A percentile compares a stretch with the other conserved stretches of the same genome.
phyloP scores from a whole-genome alignment of 2,329 filamentous ascomycete species.

The Macrophomina phaseolina region DNA sequence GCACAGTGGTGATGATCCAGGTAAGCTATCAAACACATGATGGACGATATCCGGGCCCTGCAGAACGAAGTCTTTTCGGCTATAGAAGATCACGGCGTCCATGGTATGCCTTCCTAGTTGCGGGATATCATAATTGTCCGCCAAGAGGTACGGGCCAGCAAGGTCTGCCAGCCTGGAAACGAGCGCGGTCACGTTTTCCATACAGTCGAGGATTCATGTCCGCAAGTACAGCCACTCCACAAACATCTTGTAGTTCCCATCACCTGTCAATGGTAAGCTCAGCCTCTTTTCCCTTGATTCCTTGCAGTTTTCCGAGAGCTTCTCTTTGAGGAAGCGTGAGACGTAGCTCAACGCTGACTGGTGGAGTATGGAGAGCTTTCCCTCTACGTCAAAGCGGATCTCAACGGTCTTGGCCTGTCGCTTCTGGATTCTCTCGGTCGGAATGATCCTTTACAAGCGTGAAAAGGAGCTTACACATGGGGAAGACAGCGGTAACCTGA shows the following conservation, averaged over 20 bases:
- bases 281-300: conserved; percentile 8
- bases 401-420: background rate
- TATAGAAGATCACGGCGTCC: background rate
- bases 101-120: background rate
- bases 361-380: background rate
- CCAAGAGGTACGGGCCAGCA: conserved; percentile 3
- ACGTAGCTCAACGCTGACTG: background rate
- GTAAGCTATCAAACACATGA: background rate
- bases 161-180: background rate
- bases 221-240: conserved; percentile 14
- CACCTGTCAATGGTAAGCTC: background rate
- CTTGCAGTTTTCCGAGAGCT: background rate
- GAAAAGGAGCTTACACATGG: background rate
- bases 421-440: background rate
- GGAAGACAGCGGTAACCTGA: background rate
- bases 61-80: background rate
- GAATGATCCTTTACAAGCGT: background rate
- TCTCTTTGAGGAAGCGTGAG: conserved; percentile 6
- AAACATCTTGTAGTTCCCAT: background rate
- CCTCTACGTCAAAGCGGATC: background rate
- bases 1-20: background rate
- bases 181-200: background rate
- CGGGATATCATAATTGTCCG: background rate
- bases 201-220: background rate
- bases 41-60: background rate